Conservation (phyloP, 2,329 filamentous ascomycete genomes). For the Fusarium sp. region DNA sequence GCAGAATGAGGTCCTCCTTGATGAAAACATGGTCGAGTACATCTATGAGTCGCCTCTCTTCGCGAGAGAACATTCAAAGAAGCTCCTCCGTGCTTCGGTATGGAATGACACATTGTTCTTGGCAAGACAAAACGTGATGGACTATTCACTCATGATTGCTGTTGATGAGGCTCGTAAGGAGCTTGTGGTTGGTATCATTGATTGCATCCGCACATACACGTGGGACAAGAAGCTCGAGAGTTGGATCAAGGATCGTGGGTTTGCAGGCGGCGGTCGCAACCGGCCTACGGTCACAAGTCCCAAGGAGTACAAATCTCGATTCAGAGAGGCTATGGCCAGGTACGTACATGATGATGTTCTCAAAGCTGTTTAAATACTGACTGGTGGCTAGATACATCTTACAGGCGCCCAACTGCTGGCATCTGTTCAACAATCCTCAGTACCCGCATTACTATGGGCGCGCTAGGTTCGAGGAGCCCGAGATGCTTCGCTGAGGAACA, state of each 20-base stretch:
- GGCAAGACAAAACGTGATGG: slow-evolving; percentile 96
- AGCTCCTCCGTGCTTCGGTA: slow-evolving; percentile 88
- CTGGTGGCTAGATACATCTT: slow-evolving; percentile 70
- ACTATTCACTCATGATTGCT: slow-evolving; percentile 98
- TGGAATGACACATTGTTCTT: slow-evolving; percentile 99
- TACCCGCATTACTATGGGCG: slow-evolving; percentile 53
- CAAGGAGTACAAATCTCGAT: slow-evolving; percentile 96
- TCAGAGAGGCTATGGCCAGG: slow-evolving; percentile 95
- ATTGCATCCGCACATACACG: slow-evolving; percentile 97
- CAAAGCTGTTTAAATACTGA: slow-evolving; percentile 14
- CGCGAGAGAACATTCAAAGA: slow-evolving; percentile 94
- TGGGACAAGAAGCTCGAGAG: slow-evolving; percentile 99
- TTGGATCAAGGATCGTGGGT: slow-evolving; percentile 98
- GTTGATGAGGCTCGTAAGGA: slow-evolving; percentile 92
- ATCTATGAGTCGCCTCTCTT: slow-evolving; percentile 98
- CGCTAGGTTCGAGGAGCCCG: slow-evolving; percentile 56
- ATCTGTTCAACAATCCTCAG: slow-evolving; percentile 68
- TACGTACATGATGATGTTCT: slow-evolving; percentile 59
- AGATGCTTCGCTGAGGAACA: slow-evolving; percentile 44
- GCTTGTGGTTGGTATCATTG: slow-evolving; percentile 96
- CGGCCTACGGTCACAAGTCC: slow-evolving; percentile 96
- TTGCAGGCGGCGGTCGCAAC: slow-evolving; percentile 79
- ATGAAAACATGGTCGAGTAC: slow-evolving; percentile 99
- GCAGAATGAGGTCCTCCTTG: slow-evolving; percentile 93
- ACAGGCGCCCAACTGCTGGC: slow-evolving; percentile 81